A percentile compares a stretch with the other conserved stretches of the same genome.
Evolutionary conservation across 192 early-diverging fungal genomes (phyloP).

Genomic region (Umbelopsis sp.): DNA sequence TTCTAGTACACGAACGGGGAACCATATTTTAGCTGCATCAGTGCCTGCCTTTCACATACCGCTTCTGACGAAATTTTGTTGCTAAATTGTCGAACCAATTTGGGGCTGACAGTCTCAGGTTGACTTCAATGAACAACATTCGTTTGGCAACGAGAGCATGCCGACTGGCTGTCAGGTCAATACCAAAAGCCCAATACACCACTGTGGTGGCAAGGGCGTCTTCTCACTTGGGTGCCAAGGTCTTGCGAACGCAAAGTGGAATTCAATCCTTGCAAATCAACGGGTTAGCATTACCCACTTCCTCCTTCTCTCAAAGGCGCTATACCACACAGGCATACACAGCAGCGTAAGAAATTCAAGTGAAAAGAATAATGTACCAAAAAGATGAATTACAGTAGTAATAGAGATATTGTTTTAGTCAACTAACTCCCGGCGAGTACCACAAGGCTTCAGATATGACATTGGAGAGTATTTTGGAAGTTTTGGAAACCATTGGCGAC

Average conservation of each 20-base stretch:
- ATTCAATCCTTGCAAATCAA: too few species aligned
- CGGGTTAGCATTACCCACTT: too few species aligned
- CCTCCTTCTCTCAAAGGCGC: neutral
- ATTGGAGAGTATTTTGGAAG: conserved; percentile 70
- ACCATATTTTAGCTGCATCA: too few species aligned
- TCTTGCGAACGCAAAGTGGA: neutral
- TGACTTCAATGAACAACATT: neutral
- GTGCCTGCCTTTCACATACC: too few species aligned
- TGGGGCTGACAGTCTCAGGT: too few species aligned
- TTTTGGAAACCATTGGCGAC: conserved; percentile 81
- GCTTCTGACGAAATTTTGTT: too few species aligned
- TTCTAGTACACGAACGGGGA: too few species aligned
- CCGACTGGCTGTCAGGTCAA: neutral
- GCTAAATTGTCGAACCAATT: too few species aligned
- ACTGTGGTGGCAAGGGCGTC: neutral
- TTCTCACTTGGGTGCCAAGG: neutral
- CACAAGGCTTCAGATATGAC: conserved; percentile 58
- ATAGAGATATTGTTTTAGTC: conserved; percentile 18
- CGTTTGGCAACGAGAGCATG: neutral
- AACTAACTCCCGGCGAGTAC: conserved; percentile 60
- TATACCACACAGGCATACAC: conserved; percentile 14
- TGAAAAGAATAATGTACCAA: neutral
- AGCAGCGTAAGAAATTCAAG: neutral
- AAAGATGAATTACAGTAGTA: too few species aligned
- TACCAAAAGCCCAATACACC: neutral